Evolutionary conservation across 2,329 filamentous ascomycete species (phyloP).

Genomic region (Fusarium aywerte): DNA sequence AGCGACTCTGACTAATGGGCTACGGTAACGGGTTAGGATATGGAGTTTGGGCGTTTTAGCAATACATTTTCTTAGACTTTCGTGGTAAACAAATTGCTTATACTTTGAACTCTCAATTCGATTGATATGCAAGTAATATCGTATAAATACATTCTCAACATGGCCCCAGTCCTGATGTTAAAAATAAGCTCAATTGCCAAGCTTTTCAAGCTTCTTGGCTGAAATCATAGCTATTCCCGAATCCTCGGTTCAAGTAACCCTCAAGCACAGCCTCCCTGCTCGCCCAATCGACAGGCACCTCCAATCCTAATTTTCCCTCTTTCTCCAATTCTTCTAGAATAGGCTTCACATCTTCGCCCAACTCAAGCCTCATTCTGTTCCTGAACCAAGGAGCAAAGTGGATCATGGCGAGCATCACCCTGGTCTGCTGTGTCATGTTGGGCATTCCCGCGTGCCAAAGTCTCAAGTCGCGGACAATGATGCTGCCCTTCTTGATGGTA

Average conservation of each 20-base stretch:
- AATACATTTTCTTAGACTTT: slow-evolving; percentile 1
- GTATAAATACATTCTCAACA: neutral
- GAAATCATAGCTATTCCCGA: slow-evolving; percentile 72
- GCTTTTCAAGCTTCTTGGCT: slow-evolving; percentile 54
- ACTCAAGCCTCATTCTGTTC: slow-evolving; percentile 66
- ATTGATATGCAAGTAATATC: neutral
- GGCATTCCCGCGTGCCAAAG: slow-evolving; percentile 74
- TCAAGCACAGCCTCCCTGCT: slow-evolving; percentile 54
- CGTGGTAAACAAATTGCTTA: neutral
- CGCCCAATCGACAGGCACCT: slow-evolving; percentile 64
- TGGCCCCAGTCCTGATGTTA: neutral
- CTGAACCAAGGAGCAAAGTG: slow-evolving; percentile 68
- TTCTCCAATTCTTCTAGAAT: slow-evolving; percentile 58
- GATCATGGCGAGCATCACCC: slow-evolving; percentile 70
- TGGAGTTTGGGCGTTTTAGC: slow-evolving; percentile 28
- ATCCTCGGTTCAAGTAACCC: slow-evolving; percentile 65
- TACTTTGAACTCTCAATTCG: neutral
- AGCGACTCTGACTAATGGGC: slow-evolving; percentile 46
- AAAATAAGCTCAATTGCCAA: slow-evolving; percentile 29
- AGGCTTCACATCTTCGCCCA: slow-evolving; percentile 61
- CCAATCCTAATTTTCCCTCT: slow-evolving; percentile 52
- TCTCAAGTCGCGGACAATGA: slow-evolving; percentile 68
- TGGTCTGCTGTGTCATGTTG: slow-evolving; percentile 60
- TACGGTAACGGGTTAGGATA: neutral
- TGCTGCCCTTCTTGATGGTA: slow-evolving; percentile 62